Percentiles rank a stretch among this genome's conserved stretches.
phyloP scores from a whole-genome alignment of 345 rosid species.

The Microcos paniculata region DNA sequence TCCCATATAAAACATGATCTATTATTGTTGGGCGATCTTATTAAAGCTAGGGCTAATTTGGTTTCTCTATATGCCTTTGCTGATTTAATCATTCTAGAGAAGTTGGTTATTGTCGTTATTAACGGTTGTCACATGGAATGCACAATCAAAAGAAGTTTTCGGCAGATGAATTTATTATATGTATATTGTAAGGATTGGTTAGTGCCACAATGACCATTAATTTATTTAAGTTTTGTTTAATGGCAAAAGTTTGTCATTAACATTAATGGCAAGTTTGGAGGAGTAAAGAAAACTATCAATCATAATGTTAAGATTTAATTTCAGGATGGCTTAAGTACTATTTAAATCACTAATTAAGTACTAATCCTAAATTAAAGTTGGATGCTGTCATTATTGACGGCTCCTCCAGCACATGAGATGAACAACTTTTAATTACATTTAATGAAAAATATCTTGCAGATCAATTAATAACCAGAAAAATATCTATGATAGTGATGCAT shows the following conservation, averaged over 20 bases:
- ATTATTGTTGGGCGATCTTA: not conserved
- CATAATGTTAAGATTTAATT: no score
- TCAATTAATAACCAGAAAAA: not conserved
- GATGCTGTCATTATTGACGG: no score
- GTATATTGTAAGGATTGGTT: not conserved
- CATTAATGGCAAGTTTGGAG: not conserved
- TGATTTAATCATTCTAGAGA: conserved; percentile 4
- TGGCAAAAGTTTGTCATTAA: not conserved
- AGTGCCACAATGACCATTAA: not conserved
- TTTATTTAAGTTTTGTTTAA: not conserved
- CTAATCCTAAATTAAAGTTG: no score
- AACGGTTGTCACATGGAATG: conserved; percentile 27
- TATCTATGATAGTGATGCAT: not conserved
- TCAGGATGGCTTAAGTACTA: no score
- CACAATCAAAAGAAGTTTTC: not conserved
- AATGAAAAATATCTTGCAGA: not conserved
- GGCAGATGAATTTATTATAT: not conserved
- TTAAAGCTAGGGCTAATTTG: conserved; percentile 3
- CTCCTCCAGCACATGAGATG: no score
- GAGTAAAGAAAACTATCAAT: not conserved
- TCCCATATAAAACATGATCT: not conserved
- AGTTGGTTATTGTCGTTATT: conserved; percentile 18
- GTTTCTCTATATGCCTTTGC: not conserved
- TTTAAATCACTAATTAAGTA: not conserved
- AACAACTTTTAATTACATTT: not conserved